Percentiles rank a stretch among this genome's conserved stretches.
phyloP scores from a whole-genome alignment of 371 early-diverging fungal genomes.

The Haplosporangium sp. region DNA sequence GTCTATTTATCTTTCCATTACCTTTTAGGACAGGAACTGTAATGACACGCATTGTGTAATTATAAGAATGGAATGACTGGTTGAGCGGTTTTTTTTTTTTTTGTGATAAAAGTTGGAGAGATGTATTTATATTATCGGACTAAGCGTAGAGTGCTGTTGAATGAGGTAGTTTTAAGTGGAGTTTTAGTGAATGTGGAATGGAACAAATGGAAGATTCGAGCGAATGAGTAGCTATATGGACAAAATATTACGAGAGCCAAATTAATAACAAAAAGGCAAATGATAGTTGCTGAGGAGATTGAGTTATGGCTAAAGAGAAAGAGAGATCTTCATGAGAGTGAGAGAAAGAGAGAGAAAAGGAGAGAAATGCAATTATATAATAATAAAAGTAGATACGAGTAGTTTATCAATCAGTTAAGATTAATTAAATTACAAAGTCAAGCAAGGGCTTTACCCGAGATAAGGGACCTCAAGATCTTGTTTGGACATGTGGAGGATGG shows the following conservation, averaged over 20 bases:
- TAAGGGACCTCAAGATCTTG: not conserved
- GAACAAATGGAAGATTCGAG: conserved; percentile 34
- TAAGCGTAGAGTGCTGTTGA: not conserved
- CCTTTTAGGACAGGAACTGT: conserved; percentile 62
- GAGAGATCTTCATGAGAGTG: not conserved
- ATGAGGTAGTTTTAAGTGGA: not conserved
- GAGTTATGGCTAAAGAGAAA: not conserved
- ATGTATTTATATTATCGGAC: not conserved
- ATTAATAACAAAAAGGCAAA: no score
- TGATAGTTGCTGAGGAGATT: not conserved
- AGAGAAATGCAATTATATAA: not conserved
- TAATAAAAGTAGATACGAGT: not conserved
- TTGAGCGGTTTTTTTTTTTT: not conserved
- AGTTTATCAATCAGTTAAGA: not conserved
- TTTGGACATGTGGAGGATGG: not conserved
- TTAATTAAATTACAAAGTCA: not conserved
- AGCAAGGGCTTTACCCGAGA: not conserved
- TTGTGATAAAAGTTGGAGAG: not conserved
- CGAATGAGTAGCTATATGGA: not conserved
- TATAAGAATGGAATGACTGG: not conserved
- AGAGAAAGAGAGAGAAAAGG: not conserved
- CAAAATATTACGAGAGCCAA: conserved; percentile 1
- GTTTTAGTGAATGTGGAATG: conserved; percentile 9
- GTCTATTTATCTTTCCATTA: not conserved
- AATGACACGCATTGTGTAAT: conserved; percentile 62